Conservation (phyloP, 768 basidiomycete genomes). For the Amanita muscaria region DNA sequence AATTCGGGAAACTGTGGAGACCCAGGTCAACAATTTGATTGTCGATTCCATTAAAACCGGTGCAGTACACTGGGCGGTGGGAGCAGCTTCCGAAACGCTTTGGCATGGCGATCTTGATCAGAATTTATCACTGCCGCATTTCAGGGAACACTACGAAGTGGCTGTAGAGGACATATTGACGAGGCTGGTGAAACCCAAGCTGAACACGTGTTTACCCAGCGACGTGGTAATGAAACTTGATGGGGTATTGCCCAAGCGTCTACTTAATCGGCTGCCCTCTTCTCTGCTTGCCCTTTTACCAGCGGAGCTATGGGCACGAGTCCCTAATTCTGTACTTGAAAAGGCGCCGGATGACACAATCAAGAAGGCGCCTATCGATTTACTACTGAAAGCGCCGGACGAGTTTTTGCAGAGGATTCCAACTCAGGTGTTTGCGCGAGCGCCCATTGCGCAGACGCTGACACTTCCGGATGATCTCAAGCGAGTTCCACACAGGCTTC, state of each 20-base stretch:
- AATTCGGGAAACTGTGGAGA: neutral
- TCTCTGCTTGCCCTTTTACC: neutral
- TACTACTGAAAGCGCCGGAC: neutral
- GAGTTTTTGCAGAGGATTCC: neutral
- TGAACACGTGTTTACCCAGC: neutral
- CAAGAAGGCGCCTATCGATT: neutral
- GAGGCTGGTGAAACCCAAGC: neutral
- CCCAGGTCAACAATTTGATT: neutral
- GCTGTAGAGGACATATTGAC: neutral
- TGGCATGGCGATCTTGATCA: neutral
- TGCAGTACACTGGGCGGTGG: neutral
- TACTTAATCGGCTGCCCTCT: neutral
- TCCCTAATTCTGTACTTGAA: neutral
- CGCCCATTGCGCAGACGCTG: neutral
- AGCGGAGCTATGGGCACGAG: neutral
- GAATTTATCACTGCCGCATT: neutral
- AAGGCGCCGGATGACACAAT: neutral
- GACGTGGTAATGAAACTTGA: neutral
- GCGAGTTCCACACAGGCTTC: neutral
- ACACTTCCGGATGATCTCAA: constrained; percentile 1
- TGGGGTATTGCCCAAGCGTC: neutral
- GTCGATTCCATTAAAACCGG: neutral
- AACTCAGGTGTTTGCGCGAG: neutral
- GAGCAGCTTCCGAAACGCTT: neutral
- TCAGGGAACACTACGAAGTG: neutral